Base-by-base conservation (phyloP, 169 alveolate species). In the Plasmodium yoelii region DNA sequence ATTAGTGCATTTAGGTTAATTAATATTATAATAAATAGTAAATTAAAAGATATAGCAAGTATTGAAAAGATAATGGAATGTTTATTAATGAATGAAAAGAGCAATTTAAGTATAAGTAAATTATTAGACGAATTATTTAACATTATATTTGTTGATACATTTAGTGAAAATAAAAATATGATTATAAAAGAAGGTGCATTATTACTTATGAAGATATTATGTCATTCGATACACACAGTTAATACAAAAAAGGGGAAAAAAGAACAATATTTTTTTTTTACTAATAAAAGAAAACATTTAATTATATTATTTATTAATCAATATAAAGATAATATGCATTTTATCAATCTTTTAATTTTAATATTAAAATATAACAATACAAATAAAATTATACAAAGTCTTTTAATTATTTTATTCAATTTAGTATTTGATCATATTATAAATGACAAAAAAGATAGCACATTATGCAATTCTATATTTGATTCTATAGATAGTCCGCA, bases 1-100 rank as follows among this genome's bases (percentile, higher is more conserved):
- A 82, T 82, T 4, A 82, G 90, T 67, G 90, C 84, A 7, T 82
- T 82, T 46, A 56, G 90, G 44, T 46, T 82, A 56, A 82, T 82
- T 57, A 82, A 82, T 68, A 46, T 82, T 2, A 34, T 39, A 44
- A 28, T 68, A n/a, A 65, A 82, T 82, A 82, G 90, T 22, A 82
- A 82, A 60, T 39, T 82, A 70, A 82, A 82, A 61, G 90, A 82
- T 68, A 26, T 82, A 8, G 53, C 90, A 1, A 67, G 90, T 69
- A 53, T 82, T 3, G 90, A 82, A 26, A 82, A 82, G 12, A 82
- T 82, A 55, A 82, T 82, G 28, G 86, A 82, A 61, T 82, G 86
- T 24, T 60, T 82, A 10, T 56, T 82, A 44, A 53, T 82, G 61
- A 82, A 82, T 47, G 90, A 69, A 15, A 82, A 82, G 72, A 56